Evolutionary conservation across 2,329 filamentous ascomycete genomes (phyloP), one percentile per base, ranked within the genome.

Genomic region (Diplodia mutila): DNA sequence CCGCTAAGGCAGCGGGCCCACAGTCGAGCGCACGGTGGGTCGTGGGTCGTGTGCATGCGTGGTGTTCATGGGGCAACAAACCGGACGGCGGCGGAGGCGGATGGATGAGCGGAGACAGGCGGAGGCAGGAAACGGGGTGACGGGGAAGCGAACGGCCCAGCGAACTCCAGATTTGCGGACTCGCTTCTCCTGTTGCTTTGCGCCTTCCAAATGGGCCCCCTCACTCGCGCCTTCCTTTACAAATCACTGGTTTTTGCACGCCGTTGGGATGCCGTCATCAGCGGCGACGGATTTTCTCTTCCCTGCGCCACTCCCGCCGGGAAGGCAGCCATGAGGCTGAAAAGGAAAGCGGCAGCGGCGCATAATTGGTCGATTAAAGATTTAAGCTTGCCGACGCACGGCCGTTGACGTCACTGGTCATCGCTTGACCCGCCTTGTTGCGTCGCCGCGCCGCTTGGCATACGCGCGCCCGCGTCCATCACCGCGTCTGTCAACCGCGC

Each of bases 271-370:
- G 39, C 39, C 39, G 39, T 42, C 39, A 46, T 5, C 25, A 23
- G 7, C 37, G 18, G 9, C 32, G 21, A 4, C n/a, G 23, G 29
- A 52, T 53, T 66, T 51, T 32, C 51, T 6, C 23, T 55, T 55
- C 63, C 63, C 39, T 66, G 63, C 51, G 63, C 63, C 52, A 48
- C 52, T 66, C 63, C 63, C 63, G 63, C 52, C 51, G 5, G 29
- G 2, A 2, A 7, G 29, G 29, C 29, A 5, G 59, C 42, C 27
- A 49, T 37, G 37, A 48, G 21, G 46, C 51, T n/a, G 16, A 25
- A 25, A 21, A 5, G 34, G 23, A 34, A 23, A 7, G 34, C 32
- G 23, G 18, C 12, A 32, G 34, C 52, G 18, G 32, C 42, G 53
- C 21, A 9, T 57, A 37, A 66, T 53, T 32, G 21, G 52, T 1